These are phyloP conservation scores for Gracilaria domingensis DNA, from an alignment of 23 red algal genomes.

Conservation along the genomic window DNA sequence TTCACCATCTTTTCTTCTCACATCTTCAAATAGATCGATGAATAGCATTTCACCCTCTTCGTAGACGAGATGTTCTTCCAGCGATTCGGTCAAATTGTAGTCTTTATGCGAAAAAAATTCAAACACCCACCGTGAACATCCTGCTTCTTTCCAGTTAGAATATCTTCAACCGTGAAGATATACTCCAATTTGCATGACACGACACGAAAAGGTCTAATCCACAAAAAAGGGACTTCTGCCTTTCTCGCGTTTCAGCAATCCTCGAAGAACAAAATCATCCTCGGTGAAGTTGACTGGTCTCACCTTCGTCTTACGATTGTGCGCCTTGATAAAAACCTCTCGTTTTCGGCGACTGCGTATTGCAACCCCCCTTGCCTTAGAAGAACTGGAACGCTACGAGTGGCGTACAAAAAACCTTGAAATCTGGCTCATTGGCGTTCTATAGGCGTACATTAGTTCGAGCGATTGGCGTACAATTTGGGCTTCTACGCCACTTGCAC, in stretches of 20 bases:
- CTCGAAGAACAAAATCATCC: constrained; percentile 32
- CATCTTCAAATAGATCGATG: background rate
- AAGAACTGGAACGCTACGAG: no score
- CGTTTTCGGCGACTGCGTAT: background rate
- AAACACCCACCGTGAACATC: constrained; percentile 16
- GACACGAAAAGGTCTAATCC: constrained; percentile 15
- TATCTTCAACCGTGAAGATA: constrained; percentile 20
- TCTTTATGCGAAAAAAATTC: constrained; percentile 16
- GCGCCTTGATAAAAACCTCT: background rate
- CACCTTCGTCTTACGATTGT: constrained; percentile 25
- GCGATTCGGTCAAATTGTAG: background rate
- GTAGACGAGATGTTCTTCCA: background rate
- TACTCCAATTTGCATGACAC: constrained; percentile 21
- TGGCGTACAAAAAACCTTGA: no score
- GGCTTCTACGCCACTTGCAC: no score
- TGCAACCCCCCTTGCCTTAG: background rate
- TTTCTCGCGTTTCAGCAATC: background rate
- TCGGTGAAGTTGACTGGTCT: constrained; percentile 7
- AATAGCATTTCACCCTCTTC: constrained; percentile 14
- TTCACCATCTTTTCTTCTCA: background rate
- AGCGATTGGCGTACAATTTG: no score
- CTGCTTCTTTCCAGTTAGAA: constrained; percentile 17
- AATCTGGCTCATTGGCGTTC: no score
- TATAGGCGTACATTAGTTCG: no score
- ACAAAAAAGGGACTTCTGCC: background rate